Conservation (phyloP, 257 asterid species). For the Solanum pinnatisectum region DNA sequence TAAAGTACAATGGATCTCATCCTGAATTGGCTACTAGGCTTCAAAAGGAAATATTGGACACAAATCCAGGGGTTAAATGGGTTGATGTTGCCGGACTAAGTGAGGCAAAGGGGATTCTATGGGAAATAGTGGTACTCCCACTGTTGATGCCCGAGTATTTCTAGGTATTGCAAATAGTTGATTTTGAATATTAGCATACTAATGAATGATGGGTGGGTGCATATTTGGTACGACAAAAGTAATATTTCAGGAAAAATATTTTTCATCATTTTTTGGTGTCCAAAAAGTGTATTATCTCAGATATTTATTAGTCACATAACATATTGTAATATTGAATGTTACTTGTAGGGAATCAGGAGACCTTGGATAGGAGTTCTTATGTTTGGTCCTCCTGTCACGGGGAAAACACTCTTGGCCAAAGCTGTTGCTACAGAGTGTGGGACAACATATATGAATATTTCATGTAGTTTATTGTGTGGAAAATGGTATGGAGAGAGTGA, state of each 20-base stretch:
- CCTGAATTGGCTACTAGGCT: conserved; percentile 90
- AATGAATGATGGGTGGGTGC: no score
- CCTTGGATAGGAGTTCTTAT: conserved; percentile 97
- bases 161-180: conserved; percentile 28
- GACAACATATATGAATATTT: conserved; percentile 83
- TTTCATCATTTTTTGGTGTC: background rate
- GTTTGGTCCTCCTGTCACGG: conserved; percentile 99
- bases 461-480: conserved; percentile 84
- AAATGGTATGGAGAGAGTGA: conserved; percentile 99
- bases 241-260: background rate
- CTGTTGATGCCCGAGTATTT: conserved; percentile 93
- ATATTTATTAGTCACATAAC: no score
- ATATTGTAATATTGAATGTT: background rate
- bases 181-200: background rate
- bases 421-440: conserved; percentile 98
- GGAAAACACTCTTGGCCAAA: conserved; percentile 95
- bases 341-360: conserved; percentile 83
- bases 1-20: conserved; percentile 85
- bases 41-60: conserved; percentile 80
- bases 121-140: conserved; percentile 97
- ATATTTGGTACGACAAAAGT: background rate
- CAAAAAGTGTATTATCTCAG: no score
- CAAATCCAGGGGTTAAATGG: conserved; percentile 84
- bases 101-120: conserved; percentile 85
- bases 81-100: conserved; percentile 88